Evolutionary conservation across 108 stramenopile genomes (phyloP), one percentile per base, ranked within the genome.

Genomic region (Fistulifera solaris): DNA sequence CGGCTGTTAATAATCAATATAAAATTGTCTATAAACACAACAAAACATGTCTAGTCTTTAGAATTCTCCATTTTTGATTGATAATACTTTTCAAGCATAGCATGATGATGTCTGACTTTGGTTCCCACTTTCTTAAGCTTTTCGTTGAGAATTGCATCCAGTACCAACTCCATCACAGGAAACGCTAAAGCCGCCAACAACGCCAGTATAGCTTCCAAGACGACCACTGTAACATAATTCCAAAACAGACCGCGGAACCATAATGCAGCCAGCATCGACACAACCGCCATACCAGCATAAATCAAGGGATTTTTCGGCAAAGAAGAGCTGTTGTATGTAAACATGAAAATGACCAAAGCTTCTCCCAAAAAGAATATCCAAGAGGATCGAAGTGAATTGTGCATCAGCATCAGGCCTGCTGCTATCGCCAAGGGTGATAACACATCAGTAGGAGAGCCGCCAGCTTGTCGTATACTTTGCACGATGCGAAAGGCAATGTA

Each of bases 81-180:
- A 47, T 72, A 76, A 44, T 78, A 75, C 27, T 68, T 69, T 66
- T 82, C 83, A 73, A 85, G 59, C 23, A 65, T 67, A 27, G 52
- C 52, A 58, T 81, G 78, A 67, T 90, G 82, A 14, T 73, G 65
- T 41, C 89, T 68, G 42, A 90, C 76, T 59, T 86, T 80, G 18
- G 86, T 85, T 21, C 89, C 89, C 45, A 90, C 81, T 59, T 80
- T 83, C 50, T 70, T 67, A 58, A 86, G 65, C 58, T 90, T 90
- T n/a, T 90, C 89, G 31, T 86, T 76, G 48, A 90, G 60, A 50
- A 90, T 74, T 18, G 81, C 68, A 45, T 90, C 89, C 56, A 90
- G 54, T 49, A 90, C 68, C 78, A 90, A 84, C 58, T 90, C 89
- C 75, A 90, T 81, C 14, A 90, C 52, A 11, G 89, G 89, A 57